Conservation (phyloP, 1,284 basidiomycete genomes). For the Ceratobasidium sp. region DNA sequence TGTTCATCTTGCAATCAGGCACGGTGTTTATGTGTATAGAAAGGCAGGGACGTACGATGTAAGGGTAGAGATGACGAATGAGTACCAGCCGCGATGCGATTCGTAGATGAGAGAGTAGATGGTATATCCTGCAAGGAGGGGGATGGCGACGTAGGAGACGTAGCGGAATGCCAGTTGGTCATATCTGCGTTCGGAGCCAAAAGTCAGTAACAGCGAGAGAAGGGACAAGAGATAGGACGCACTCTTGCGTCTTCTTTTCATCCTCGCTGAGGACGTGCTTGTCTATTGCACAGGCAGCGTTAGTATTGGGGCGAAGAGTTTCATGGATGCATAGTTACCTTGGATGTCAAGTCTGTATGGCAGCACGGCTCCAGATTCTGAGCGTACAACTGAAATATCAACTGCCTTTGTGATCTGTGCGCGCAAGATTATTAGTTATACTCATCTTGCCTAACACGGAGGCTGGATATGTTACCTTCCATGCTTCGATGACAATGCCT, state of each 20-base stretch:
- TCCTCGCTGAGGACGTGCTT: constrained; percentile 94
- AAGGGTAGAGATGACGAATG: constrained; percentile 81
- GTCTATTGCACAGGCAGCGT: constrained; percentile 60
- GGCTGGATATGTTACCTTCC: constrained; percentile 74
- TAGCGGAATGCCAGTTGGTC: constrained; percentile 90
- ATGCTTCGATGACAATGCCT: constrained; percentile 92
- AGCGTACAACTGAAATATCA: constrained; percentile 74
- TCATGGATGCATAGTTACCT: constrained; percentile 60
- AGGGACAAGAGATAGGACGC: constrained; percentile 52
- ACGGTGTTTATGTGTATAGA: background rate
- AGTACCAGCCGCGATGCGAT: constrained; percentile 94
- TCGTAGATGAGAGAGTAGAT: constrained; percentile 91
- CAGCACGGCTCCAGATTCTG: constrained; percentile 69
- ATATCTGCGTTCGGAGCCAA: constrained; percentile 61
- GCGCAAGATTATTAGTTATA: constrained; percentile 48
- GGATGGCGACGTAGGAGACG: constrained; percentile 88
- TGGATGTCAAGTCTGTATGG: constrained; percentile 86
- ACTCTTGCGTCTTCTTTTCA: constrained; percentile 98
- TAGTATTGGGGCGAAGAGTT: background rate
- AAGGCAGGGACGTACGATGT: constrained; percentile 22
- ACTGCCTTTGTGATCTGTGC: constrained; percentile 82
- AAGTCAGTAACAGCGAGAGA: constrained; percentile 46
- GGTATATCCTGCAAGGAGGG: constrained; percentile 85
- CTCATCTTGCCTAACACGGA: constrained; percentile 42
- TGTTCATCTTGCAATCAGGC: constrained; percentile 61